A percentile compares a stretch with the other conserved stretches of the same genome.
phyloP scores from a whole-genome alignment of 2,329 filamentous ascomycete species.

The Penicillium sp. region DNA sequence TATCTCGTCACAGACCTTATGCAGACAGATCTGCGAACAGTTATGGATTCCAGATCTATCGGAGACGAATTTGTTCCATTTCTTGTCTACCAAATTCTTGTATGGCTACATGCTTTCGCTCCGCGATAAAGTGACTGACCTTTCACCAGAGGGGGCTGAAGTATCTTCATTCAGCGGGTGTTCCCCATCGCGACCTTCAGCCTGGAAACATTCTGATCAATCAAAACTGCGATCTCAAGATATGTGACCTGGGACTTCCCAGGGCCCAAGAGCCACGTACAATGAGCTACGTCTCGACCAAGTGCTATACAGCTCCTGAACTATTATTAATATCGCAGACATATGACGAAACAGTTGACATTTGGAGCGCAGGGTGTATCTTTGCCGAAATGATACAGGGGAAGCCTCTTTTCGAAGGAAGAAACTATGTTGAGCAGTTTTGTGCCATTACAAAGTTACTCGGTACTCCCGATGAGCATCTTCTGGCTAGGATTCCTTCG shows the following conservation, averaged over 20 bases:
- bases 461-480: slow-evolving; percentile 93
- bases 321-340: slow-evolving; percentile 99
- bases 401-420: slow-evolving; percentile 95
- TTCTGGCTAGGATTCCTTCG: slow-evolving; percentile 91
- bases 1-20: slow-evolving; percentile 98
- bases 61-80: slow-evolving; percentile 99
- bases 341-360: slow-evolving; percentile 96
- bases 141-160: slow-evolving; percentile 84
- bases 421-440: slow-evolving; percentile 98
- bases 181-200: slow-evolving; percentile 95
- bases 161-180: slow-evolving; percentile 97
- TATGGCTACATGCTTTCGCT: slow-evolving; percentile 50
- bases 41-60: slow-evolving; percentile 88
- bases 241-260: slow-evolving; percentile 96
- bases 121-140: slow-evolving; percentile 1
- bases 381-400: slow-evolving; percentile 99
- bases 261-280: slow-evolving; percentile 98
- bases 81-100: slow-evolving; percentile 97
- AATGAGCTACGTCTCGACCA: slow-evolving; percentile 96
- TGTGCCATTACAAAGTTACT: slow-evolving; percentile 97
- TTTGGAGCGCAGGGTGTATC: slow-evolving; percentile 98
- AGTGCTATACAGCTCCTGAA: slow-evolving; percentile 97
- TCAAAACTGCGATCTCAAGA: slow-evolving; percentile 98
- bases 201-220: slow-evolving; percentile 98
- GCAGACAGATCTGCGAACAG: slow-evolving; percentile 89